phyloP scores from a whole-genome alignment of 495 filamentous ascomycete genomes.

The Neurospora tetraspora region DNA sequence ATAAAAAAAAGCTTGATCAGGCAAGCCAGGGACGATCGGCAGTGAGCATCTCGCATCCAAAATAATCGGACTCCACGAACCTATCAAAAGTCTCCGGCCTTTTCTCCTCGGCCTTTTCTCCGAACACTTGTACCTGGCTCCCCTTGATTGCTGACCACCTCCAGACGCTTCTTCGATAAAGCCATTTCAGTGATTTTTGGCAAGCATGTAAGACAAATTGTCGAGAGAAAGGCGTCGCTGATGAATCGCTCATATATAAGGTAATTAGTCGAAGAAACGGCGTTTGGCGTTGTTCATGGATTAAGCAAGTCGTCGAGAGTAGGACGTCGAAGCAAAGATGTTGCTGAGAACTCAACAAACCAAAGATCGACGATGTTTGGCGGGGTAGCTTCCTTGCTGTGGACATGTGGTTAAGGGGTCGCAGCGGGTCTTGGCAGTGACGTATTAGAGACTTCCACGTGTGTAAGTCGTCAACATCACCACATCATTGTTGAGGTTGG shows the following conservation, averaged over 20 bases:
- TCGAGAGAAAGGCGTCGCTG: background rate
- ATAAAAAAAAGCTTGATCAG: background rate
- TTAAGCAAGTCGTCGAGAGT: background rate
- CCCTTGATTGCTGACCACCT: background rate
- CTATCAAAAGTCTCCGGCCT: background rate
- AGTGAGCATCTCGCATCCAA: background rate
- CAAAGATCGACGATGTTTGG: background rate
- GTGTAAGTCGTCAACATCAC: background rate
- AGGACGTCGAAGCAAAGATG: background rate
- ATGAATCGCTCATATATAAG: background rate
- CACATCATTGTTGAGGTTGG: background rate
- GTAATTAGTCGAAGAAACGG: background rate
- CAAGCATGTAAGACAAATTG: background rate
- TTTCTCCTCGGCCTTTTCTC: background rate
- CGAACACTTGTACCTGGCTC: background rate
- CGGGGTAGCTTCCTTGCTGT: background rate
- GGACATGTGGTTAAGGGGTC: background rate
- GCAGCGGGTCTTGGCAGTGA: background rate
- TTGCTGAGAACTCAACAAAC: background rate
- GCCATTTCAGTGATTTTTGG: background rate
- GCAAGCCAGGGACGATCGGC: background rate
- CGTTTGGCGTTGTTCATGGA: background rate
- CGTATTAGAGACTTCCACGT: background rate
- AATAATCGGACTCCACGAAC: background rate
- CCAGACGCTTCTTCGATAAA: background rate